Percentiles rank a stretch among this genome's conserved stretches.
These are phyloP conservation scores for Blumeria graminis DNA, from an alignment of 2,329 filamentous ascomycete species.

Conservation along the genomic window DNA sequence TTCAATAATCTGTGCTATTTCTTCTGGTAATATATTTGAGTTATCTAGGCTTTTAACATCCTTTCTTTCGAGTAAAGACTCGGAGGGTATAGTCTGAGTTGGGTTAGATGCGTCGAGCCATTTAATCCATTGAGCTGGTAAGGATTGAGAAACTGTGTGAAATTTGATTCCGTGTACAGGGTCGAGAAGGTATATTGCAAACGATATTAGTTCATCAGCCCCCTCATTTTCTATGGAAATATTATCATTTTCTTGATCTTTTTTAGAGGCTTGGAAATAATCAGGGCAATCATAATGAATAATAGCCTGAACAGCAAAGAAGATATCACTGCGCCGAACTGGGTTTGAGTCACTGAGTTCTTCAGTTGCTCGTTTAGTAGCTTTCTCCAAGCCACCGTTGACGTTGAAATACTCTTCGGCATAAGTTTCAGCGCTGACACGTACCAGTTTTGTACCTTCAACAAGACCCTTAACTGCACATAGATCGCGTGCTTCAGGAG, in stretches of 20 bases:
- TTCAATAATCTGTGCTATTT: slow-evolving; percentile 68
- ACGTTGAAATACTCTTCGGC: slow-evolving; percentile 61
- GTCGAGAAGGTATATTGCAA: slow-evolving; percentile 62
- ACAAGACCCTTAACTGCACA: slow-evolving; percentile 56
- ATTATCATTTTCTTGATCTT: slow-evolving; percentile 28
- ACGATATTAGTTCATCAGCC: slow-evolving; percentile 38
- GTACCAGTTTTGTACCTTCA: slow-evolving; percentile 76
- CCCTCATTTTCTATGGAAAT: slow-evolving; percentile 26
- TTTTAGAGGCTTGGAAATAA: slow-evolving; percentile 39
- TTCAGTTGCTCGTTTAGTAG: slow-evolving; percentile 57
- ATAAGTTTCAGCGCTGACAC: slow-evolving; percentile 73
- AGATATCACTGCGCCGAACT: slow-evolving; percentile 79
- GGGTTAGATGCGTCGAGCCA: slow-evolving; percentile 67
- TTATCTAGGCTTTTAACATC: slow-evolving; percentile 21
- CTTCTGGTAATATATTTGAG: slow-evolving; percentile 38
- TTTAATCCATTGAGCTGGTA: slow-evolving; percentile 66
- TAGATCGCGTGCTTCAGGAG: slow-evolving; percentile 44
- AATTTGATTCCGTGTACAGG: slow-evolving; percentile 82
- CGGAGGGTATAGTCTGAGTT: slow-evolving; percentile 10
- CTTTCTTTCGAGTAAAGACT: slow-evolving; percentile 12
- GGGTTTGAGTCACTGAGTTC: slow-evolving; percentile 65
- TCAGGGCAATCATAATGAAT: slow-evolving; percentile 35
- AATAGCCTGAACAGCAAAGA: slow-evolving; percentile 83
- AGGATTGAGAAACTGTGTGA: slow-evolving; percentile 53
- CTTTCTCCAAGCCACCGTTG: slow-evolving; percentile 56